A percentile compares a stretch with the other conserved stretches of the same genome.
These are phyloP conservation scores for Thermochaetoides thermophila DNA, from an alignment of 495 filamentous ascomycete species.

Conservation along the genomic window DNA sequence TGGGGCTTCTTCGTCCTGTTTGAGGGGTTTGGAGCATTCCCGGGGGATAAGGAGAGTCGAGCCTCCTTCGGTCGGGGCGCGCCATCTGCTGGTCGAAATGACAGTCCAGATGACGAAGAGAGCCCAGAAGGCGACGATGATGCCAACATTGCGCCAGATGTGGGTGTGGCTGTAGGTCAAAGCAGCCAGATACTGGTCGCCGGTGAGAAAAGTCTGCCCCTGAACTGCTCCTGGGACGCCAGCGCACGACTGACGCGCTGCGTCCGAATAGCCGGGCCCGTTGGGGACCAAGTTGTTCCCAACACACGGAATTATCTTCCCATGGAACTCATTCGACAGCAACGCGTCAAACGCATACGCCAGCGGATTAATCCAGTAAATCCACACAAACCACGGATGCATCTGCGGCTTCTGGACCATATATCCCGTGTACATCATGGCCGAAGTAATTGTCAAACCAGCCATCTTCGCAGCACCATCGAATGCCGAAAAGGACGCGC, in stretches of 20 bases:
- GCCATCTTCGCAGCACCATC: slow-evolving; percentile 37
- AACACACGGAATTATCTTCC: slow-evolving; percentile 33
- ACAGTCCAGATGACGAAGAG: slow-evolving; percentile 54
- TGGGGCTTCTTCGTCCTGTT: slow-evolving; percentile 13
- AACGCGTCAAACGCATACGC: slow-evolving; percentile 58
- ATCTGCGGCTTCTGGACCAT: slow-evolving; percentile 55
- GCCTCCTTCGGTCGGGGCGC: slow-evolving; percentile 26
- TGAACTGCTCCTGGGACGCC: slow-evolving; percentile 36
- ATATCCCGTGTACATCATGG: slow-evolving; percentile 63
- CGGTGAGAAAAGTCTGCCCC: slow-evolving; percentile 38
- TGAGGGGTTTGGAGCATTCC: slow-evolving; percentile 15
- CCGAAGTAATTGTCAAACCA: slow-evolving; percentile 45
- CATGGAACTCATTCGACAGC: slow-evolving; percentile 56
- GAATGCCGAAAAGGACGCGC: slow-evolving; percentile 45
- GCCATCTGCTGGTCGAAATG: slow-evolving; percentile 38
- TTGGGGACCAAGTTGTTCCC: slow-evolving; percentile 39
- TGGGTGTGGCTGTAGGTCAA: slow-evolving; percentile 50
- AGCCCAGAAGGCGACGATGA: slow-evolving; percentile 50
- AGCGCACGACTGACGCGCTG: slow-evolving; percentile 43
- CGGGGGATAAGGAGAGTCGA: slow-evolving; percentile 20
- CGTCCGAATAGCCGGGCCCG: slow-evolving; percentile 35
- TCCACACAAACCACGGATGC: slow-evolving; percentile 65
- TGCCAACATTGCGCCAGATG: slow-evolving; percentile 72
- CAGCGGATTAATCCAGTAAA: slow-evolving; percentile 62
- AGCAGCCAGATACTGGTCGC: slow-evolving; percentile 43